Base-by-base conservation (phyloP, 2,329 filamentous ascomycete genomes). In the Ascochyta lentis region DNA sequence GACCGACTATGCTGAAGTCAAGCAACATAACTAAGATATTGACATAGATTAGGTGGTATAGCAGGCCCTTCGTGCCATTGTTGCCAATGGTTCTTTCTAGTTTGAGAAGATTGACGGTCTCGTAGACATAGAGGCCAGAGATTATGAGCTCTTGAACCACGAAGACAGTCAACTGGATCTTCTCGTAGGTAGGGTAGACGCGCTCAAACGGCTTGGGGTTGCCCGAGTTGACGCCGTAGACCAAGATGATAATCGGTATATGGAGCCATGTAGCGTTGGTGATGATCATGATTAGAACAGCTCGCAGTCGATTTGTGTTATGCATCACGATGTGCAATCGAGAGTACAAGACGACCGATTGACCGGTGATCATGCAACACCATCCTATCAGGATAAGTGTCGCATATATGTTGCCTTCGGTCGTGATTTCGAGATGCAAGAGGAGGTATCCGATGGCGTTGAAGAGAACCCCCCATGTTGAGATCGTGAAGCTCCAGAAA, bases 281-380 rank as follows among this genome's bases (percentile, higher is more conserved):
- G 27, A 85, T 76, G 54, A 88, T 87, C 80, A 87, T 84, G 39
- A 67, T 74, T 2, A 86, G 72, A 2, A 86, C 79, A 3, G 77
- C 70, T 5, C 75, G 77, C 1, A 87, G 72, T 22, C 48, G 45
- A 4, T 79, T 71, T 10, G 76, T 72, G 43, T 84, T 81, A 12
- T 79, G 78, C 24, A 85, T 70, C 8, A 88, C 78, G 1, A 88
- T 76, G 62, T 87, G 84, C 1, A 88, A 75, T 9, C 85, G 78
- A 2, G 84, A 87, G 71, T 84, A 88, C 0, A 88, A 74, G 2
- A 88, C 85, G 13, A 87, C 61, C 0, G 81, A 80, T 66, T 86
- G 84, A 0, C 85, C 85, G 0, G 84, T 86, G 0, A 88, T 82
- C 83, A 87, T 86, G 2, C 73, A 64, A 65, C 81, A 82, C 81